Conservation (phyloP, 441 rosid genomes). For the Raphanus hybrid region DNA sequence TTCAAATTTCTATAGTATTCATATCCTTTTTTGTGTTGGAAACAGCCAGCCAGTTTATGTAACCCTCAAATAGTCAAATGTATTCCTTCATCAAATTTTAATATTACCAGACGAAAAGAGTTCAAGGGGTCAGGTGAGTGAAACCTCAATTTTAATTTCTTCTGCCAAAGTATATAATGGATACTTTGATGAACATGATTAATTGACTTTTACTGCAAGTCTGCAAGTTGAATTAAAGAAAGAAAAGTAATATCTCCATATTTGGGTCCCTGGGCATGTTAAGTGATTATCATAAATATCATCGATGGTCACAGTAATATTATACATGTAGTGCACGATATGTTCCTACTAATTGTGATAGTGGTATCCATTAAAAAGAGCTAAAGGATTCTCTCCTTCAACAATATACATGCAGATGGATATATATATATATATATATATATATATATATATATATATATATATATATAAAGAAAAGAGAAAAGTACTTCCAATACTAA, state of each 20-base stretch:
- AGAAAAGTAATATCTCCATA: slow-evolving; percentile 26
- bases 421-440: too few species aligned
- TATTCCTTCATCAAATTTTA: background rate
- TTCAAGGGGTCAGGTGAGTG: background rate
- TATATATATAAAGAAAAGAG: slow-evolving; percentile 1
- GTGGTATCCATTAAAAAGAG: slow-evolving; percentile 11
- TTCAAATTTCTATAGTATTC: background rate
- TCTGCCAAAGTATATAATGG: background rate
- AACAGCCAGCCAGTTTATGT: background rate
- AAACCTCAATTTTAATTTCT: slow-evolving; percentile 1
- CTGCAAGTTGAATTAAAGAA: slow-evolving; percentile 17
- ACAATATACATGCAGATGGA: slow-evolving; percentile 1
- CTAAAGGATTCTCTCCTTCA: background rate
- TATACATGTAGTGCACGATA: slow-evolving; percentile 11
- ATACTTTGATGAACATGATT: slow-evolving; percentile 10
- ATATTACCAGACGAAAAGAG: background rate
- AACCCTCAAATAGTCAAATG: background rate
- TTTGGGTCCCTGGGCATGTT: slow-evolving; percentile 28
- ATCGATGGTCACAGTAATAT: slow-evolving; percentile 22
- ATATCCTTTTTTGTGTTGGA: background rate
- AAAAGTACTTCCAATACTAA: slow-evolving; percentile 34
- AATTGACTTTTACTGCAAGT: slow-evolving; percentile 33
- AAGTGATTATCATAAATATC: slow-evolving; percentile 13
- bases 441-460: too few species aligned
- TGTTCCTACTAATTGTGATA: slow-evolving; percentile 11